Percentiles rank a stretch among this genome's conserved stretches.
These are phyloP conservation scores for Moesziomyces sp. DNA, from an alignment of 1,284 basidiomycete species.

Conservation along the genomic window DNA sequence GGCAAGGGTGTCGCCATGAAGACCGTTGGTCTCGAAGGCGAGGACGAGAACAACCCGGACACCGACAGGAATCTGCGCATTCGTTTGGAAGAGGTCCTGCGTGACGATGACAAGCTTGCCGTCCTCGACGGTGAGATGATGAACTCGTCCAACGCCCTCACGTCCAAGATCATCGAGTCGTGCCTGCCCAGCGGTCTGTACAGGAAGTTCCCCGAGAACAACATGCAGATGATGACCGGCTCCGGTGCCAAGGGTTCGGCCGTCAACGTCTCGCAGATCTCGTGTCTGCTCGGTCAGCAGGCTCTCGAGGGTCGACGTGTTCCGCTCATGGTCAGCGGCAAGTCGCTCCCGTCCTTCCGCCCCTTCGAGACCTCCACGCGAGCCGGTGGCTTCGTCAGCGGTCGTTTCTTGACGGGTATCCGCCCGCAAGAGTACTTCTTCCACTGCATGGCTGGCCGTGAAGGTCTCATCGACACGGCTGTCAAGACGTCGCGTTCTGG, in stretches of 20 bases:
- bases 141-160: slow-evolving; percentile 75
- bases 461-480: slow-evolving; percentile 98
- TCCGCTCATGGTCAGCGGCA: slow-evolving; percentile 98
- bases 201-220: slow-evolving; percentile 86
- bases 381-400: slow-evolving; percentile 99
- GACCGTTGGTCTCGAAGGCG: slow-evolving; percentile 71
- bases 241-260: slow-evolving; percentile 98
- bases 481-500: slow-evolving; percentile 99
- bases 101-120: slow-evolving; percentile 97
- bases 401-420: slow-evolving; percentile 97
- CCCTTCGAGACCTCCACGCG: slow-evolving; percentile 96
- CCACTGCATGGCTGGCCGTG: slow-evolving; percentile 99
- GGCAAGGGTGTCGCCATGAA: slow-evolving; percentile 86
- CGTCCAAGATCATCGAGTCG: slow-evolving; percentile 77
- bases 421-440: slow-evolving; percentile 99
- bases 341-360: slow-evolving; percentile 96
- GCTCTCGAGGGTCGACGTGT: slow-evolving; percentile 98
- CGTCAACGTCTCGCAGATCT: slow-evolving; percentile 98
- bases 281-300: slow-evolving; percentile 95
- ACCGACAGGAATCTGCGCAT: slow-evolving; percentile 71
- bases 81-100: slow-evolving; percentile 87
- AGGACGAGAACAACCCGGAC: slow-evolving; percentile 59
- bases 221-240: slow-evolving; percentile 99
- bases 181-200: slow-evolving; percentile 86
- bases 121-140: slow-evolving; percentile 90